Base-by-base conservation (phyloP, 2,329 filamentous ascomycete species). In the Stemphylium beticola region DNA sequence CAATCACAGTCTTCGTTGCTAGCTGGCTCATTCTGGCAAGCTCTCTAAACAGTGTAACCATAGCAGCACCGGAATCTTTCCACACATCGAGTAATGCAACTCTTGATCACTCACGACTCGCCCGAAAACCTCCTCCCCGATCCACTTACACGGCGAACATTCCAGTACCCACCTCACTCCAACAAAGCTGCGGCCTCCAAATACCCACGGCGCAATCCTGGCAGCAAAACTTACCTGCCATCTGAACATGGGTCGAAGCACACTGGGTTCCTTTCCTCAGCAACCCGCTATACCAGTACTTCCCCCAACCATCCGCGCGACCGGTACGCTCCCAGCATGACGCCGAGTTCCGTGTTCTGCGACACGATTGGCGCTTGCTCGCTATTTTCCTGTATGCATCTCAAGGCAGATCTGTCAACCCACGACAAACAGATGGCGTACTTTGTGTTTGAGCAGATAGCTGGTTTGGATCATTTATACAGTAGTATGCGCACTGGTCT, bases 381-480 rank as follows among this genome's bases (percentile, higher is more conserved):
- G 11, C 44, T 46, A 7, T 29, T 40, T 14, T 39, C 24, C 8
- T 53, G 43, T 10, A 14, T 14, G 18, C 11, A 42, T 17, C 15
- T 53, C 14, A 36, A 41, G 7, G 12, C 32, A 1, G 22, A 48
- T 4, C 31, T 44, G 4, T 26, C 53, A 17, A 8, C 9, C 14
- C 24, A 57, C 6, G 49, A 49, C 3, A 42, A n/a, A 12, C 49
- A 57, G 26, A 53, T 49, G 48, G 43, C 43, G 17, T 49, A 44
- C n/a, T 51, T 26, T 14, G 26, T 57, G 2, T 57, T 57, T 34
- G 53, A 57, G 15, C 49, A 52, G 15, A 39, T 57, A 1, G 20
- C 33, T 18, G 43, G 53, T 2, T 4, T 53, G 2, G 33, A 52
- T n/a, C 43, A 52, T 32, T 12, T 36, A 9, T 49, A 5, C 6